phyloP scores from a whole-genome alignment of 352 stramenopile species.

The Phytophthora macrochlamydospora region DNA sequence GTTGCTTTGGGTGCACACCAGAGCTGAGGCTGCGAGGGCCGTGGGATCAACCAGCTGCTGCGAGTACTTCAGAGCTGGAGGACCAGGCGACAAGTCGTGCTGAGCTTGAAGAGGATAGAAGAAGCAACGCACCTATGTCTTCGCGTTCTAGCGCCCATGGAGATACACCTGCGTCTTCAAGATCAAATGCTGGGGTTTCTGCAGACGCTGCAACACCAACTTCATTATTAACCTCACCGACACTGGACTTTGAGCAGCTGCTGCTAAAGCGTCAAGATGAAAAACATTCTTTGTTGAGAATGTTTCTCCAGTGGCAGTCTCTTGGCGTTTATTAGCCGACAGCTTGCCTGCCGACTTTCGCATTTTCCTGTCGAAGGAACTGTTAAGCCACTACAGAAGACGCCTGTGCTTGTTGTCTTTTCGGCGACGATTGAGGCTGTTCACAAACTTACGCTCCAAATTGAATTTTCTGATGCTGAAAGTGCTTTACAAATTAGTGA shows the following conservation, averaged over 20 bases:
- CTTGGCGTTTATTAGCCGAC: slow-evolving; percentile 57
- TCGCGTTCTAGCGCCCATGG: slow-evolving; percentile 23
- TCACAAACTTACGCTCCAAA: slow-evolving; percentile 56
- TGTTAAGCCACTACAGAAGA: slow-evolving; percentile 74
- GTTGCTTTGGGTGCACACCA: slow-evolving; percentile 86
- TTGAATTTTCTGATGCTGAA: slow-evolving; percentile 89
- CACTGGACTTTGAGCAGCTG: slow-evolving; percentile 93
- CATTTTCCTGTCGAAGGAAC: slow-evolving; percentile 72
- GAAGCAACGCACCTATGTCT: slow-evolving; percentile 20
- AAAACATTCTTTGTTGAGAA: slow-evolving; percentile 90
- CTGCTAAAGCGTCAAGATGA: slow-evolving; percentile 90
- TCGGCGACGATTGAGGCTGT: slow-evolving; percentile 69
- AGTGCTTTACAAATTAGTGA: slow-evolving; percentile 56
- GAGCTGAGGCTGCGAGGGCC: slow-evolving; percentile 78
- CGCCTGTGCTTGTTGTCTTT: slow-evolving; percentile 71
- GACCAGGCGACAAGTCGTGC: slow-evolving; percentile 3
- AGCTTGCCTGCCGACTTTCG: slow-evolving; percentile 67
- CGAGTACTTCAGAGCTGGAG: slow-evolving; percentile 56
- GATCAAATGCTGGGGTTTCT: slow-evolving; percentile 15
- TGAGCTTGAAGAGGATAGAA: slow-evolving; percentile 6
- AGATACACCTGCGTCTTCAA: slow-evolving; percentile 19
- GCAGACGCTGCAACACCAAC: slow-evolving; percentile 4
- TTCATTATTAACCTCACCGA: slow-evolving; percentile 12
- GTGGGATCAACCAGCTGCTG: slow-evolving; percentile 77
- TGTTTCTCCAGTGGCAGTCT: slow-evolving; percentile 69